Percentiles rank a stretch among this genome's conserved stretches.
Evolutionary conservation across 2,329 filamentous ascomycete genomes (phyloP).

Genomic region (Tolypocladium nubicola): DNA sequence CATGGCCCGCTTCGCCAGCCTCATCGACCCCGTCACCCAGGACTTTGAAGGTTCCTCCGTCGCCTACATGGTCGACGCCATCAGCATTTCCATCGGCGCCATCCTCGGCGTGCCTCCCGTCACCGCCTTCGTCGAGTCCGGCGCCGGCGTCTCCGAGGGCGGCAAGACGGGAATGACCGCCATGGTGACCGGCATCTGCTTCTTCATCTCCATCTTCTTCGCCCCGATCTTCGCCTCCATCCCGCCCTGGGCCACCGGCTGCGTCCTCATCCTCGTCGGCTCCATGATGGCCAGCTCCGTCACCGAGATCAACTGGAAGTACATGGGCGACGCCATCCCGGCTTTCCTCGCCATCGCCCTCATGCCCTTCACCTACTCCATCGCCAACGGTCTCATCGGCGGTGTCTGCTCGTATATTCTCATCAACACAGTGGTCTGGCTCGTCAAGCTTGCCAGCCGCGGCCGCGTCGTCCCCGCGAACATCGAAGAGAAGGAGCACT

Average conservation of each 20-base stretch:
- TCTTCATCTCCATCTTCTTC: conserved; percentile 82
- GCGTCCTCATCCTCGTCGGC: conserved; percentile 80
- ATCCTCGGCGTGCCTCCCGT: conserved; percentile 71
- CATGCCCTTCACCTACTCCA: conserved; percentile 87
- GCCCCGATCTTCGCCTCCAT: conserved; percentile 86
- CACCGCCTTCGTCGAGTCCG: conserved; percentile 82
- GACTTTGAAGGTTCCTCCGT: conserved; percentile 81
- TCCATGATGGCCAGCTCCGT: conserved; percentile 74
- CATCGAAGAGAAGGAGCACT: conserved; percentile 66
- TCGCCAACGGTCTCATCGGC: conserved; percentile 76
- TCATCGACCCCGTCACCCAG: conserved; percentile 71
- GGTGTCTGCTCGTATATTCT: conserved; percentile 68
- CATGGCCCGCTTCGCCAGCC: conserved; percentile 75
- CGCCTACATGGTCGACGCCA: conserved; percentile 74
- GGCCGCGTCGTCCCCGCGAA: conserved; percentile 66
- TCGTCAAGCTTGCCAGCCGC: conserved; percentile 53
- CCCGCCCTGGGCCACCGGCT: conserved; percentile 80
- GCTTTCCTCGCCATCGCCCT: conserved; percentile 75
- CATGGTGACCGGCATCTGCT: conserved; percentile 68
- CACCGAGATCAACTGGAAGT: conserved; percentile 80
- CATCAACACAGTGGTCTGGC: conserved; percentile 62
- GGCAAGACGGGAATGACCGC: conserved; percentile 78
- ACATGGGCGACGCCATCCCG: conserved; percentile 73
- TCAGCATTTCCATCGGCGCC: conserved; percentile 68
- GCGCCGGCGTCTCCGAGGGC: conserved; percentile 80